Conservation (phyloP, 352 stramenopile genomes). For the Phytophthora idaei region DNA sequence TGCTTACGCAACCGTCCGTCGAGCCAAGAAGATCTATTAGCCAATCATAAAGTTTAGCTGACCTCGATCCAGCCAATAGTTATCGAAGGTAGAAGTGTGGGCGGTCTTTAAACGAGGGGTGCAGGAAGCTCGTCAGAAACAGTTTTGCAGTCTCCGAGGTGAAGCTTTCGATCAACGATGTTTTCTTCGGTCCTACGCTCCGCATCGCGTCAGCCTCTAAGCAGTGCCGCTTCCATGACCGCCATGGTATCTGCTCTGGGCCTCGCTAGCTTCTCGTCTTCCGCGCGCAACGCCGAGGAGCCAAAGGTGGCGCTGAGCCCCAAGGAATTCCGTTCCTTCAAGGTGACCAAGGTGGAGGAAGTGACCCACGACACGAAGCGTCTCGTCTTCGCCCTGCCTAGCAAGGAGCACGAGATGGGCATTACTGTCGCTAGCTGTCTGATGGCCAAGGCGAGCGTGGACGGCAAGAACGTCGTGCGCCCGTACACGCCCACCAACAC, state of each 20-base stretch:
- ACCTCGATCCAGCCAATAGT: conserved; percentile 20
- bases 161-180: conserved; percentile 29
- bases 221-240: conserved; percentile 30
- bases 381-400: conserved; percentile 59
- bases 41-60: conserved; percentile 18
- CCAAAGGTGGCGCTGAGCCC: conserved; percentile 58
- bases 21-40: neutral
- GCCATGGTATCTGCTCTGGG: conserved; percentile 40
- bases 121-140: conserved; percentile 20
- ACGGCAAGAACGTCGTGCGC: conserved; percentile 69
- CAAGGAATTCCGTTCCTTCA: conserved; percentile 69
- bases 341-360: conserved; percentile 59
- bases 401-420: conserved; percentile 68
- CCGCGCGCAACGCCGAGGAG: conserved; percentile 39
- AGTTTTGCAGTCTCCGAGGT: conserved; percentile 15
- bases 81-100: conserved; percentile 15
- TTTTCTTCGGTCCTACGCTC: conserved; percentile 38
- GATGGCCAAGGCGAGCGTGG: conserved; percentile 59
- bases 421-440: conserved; percentile 66
- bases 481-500: conserved; percentile 88
- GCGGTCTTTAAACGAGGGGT: conserved; percentile 27
- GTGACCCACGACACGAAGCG: conserved; percentile 74
- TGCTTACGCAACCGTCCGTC: conserved; percentile 5
- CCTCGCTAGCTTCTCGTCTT: conserved; percentile 35
- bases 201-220: conserved; percentile 19